Conservation (phyloP, 73 alveolate species). For the Paramecium bursaria region DNA sequence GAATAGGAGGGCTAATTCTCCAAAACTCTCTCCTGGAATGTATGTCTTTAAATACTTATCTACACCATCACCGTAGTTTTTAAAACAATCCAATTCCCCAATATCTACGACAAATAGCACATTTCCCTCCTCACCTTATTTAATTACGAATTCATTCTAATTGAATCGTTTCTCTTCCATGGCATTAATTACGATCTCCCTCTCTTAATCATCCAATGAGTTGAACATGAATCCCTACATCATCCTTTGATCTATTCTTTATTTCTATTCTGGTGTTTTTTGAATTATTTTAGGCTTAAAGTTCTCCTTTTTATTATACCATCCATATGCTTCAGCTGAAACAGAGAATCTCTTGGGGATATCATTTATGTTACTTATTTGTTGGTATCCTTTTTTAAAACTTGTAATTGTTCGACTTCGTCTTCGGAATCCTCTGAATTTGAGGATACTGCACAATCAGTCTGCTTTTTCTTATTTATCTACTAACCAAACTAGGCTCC, state of each 20-base stretch:
- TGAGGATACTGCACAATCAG: conserved; percentile 59
- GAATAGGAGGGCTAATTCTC: conserved; percentile 92
- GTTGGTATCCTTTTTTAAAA: conserved; percentile 57
- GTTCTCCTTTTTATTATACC: conserved; percentile 88
- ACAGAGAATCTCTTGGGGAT: conserved; percentile 73
- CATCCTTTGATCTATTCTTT: conserved; percentile 71
- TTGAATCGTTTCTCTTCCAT: conserved; percentile 76
- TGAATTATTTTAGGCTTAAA: conserved; percentile 87
- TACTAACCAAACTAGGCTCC: conserved; percentile 20
- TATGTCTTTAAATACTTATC: conserved; percentile 77
- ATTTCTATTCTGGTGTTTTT: conserved; percentile 83
- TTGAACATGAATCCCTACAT: conserved; percentile 76
- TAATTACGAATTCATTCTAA: conserved; percentile 71
- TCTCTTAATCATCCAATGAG: conserved; percentile 75
- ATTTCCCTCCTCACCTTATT: conserved; percentile 83
- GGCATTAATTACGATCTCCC: conserved; percentile 82
- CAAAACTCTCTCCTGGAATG: conserved; percentile 94
- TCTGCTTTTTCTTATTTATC: conserved; percentile 17
- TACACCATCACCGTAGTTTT: conserved; percentile 73
- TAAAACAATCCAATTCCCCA: conserved; percentile 80
- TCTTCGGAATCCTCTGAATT: conserved; percentile 61
- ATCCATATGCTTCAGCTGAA: conserved; percentile 96
- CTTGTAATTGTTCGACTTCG: conserved; percentile 60
- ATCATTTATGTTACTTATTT: conserved; percentile 21
- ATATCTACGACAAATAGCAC: conserved; percentile 80